Evolutionary conservation across 1,139 yeast species (phyloP), one percentile per base, ranked within the genome.

Genomic region (Meyerozyma guilliermondii): DNA sequence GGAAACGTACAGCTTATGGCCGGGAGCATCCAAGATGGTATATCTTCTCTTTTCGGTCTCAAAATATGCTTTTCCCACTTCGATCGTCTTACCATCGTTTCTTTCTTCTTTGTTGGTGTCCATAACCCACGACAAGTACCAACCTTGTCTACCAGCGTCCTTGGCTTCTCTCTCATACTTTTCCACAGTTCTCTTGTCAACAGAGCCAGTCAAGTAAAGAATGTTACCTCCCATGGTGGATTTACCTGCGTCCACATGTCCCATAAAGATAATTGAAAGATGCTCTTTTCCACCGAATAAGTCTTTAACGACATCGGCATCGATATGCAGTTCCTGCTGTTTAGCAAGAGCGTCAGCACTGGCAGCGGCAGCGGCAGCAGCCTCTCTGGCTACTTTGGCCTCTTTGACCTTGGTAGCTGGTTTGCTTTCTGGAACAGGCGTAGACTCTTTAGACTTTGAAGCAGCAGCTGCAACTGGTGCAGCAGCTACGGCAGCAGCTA

Each of bases 91-190:
- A 75, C 99, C 99, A 66, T 92, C 96, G 58, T 78, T 87, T 76
- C 98, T 87, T 74, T 92, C 99, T 71, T 92, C 98, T 69, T 89
- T 89, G 74, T 94, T 92, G 56, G 98, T 91, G 68, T 92, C 99
- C 96, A 92, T 91, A 56, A 94, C 95, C 98, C 98, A 92, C 10
- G 98, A 91, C 58, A 92, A 75, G 65, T 92, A 92, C 98, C 98
- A 92, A 67, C 98, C 97, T 73, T 91, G 98, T 74, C 98, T 87
- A 65, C 98, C 98, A 38, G 98, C 98, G 57, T 92, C 99, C 67
- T 88, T 91, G 50, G 98, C 98, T 68, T 92, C 99, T 66, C 92
- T 82, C 72, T 94, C 98, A 63, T 91, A 91, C 68, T 92, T 92
- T 53, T 92, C 98, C 51, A 94, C 94, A n/a, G 98, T 92, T 74